phyloP scores from a whole-genome alignment of 805 yeast genomes.

The Ogataea paradorogensis region DNA sequence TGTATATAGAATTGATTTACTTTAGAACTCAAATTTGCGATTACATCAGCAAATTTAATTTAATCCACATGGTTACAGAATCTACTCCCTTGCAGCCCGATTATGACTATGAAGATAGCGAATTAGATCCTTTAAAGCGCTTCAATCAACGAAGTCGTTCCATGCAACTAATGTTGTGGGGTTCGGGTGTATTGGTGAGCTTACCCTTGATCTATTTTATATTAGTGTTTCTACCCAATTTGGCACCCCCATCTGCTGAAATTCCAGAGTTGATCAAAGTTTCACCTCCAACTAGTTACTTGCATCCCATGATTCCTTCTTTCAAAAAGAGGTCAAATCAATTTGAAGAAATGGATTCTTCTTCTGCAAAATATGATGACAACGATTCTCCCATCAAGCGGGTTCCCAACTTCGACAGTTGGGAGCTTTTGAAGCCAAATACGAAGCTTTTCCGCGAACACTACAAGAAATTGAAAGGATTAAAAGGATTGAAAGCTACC shows the following conservation, averaged over 20 bases:
- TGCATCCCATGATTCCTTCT: constrained; percentile 31
- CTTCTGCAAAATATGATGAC: constrained; percentile 2
- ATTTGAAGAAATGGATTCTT: neutral
- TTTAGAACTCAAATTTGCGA: neutral
- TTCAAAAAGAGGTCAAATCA: neutral
- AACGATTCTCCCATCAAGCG: constrained; percentile 27
- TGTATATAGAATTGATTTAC: constrained; percentile 4
- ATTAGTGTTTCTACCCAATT: constrained; percentile 30
- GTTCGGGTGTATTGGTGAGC: constrained; percentile 11
- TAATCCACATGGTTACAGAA: constrained; percentile 6
- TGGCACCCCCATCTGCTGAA: constrained; percentile 32
- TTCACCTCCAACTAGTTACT: constrained; percentile 19
- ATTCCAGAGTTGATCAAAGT: constrained; percentile 29
- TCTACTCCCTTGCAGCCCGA: constrained; percentile 9
- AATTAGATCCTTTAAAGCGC: neutral
- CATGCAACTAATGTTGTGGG: constrained; percentile 11
- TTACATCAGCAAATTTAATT: constrained; percentile 1
- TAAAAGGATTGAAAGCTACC: constrained; percentile 14
- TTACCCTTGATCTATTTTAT: constrained; percentile 28
- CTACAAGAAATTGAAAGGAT: constrained; percentile 14
- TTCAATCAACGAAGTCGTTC: constrained; percentile 7
- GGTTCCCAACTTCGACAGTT: constrained; percentile 25
- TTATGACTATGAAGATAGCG: constrained; percentile 20
- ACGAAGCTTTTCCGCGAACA: constrained; percentile 23
- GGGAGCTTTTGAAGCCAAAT: constrained; percentile 17